Evolutionary conservation across 2,329 filamentous ascomycete genomes (phyloP).

Genomic region (Hypoxylon sp.): DNA sequence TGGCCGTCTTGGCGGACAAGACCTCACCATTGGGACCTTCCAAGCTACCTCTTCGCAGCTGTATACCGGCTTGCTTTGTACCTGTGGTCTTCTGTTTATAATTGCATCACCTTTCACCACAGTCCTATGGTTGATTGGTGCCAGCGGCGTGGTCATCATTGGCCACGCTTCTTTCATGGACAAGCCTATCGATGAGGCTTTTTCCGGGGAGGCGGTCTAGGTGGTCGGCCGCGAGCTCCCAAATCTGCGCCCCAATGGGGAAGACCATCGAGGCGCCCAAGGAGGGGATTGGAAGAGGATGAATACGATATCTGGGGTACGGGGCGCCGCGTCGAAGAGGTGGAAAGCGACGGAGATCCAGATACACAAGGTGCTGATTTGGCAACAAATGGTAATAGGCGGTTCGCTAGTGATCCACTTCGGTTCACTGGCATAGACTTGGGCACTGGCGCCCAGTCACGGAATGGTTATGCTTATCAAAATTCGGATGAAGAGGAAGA

Average conservation of each 20-base stretch:
- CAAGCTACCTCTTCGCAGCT: slow-evolving; percentile 92
- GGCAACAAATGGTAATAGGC: slow-evolving; percentile 61
- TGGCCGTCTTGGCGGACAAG: slow-evolving; percentile 87
- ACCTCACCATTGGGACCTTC: slow-evolving; percentile 87
- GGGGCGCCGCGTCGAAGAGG: slow-evolving; percentile 72
- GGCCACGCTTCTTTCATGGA: slow-evolving; percentile 97
- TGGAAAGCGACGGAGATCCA: slow-evolving; percentile 70
- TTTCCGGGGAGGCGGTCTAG: slow-evolving; percentile 99
- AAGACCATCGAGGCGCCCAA: slow-evolving; percentile 97
- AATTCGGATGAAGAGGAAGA: slow-evolving; percentile 58
- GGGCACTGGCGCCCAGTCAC: slow-evolving; percentile 61
- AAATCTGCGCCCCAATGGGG: slow-evolving; percentile 93
- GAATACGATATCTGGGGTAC: slow-evolving; percentile 59
- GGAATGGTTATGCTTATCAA: slow-evolving; percentile 57
- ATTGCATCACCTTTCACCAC: slow-evolving; percentile 88
- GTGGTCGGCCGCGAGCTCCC: slow-evolving; percentile 99
- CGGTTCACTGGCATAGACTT: slow-evolving; percentile 73
- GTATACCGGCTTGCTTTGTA: slow-evolving; percentile 87
- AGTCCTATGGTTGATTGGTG: slow-evolving; percentile 95
- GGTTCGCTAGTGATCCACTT: slow-evolving; percentile 73
- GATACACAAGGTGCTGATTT: slow-evolving; percentile 70
- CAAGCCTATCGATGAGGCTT: slow-evolving; percentile 99
- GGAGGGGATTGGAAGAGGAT: slow-evolving; percentile 70
- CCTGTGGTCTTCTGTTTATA: slow-evolving; percentile 87
- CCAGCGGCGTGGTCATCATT: slow-evolving; percentile 91